phyloP scores from a whole-genome alignment of 2,329 filamentous ascomycete genomes.

The Neoascochyta sp. region DNA sequence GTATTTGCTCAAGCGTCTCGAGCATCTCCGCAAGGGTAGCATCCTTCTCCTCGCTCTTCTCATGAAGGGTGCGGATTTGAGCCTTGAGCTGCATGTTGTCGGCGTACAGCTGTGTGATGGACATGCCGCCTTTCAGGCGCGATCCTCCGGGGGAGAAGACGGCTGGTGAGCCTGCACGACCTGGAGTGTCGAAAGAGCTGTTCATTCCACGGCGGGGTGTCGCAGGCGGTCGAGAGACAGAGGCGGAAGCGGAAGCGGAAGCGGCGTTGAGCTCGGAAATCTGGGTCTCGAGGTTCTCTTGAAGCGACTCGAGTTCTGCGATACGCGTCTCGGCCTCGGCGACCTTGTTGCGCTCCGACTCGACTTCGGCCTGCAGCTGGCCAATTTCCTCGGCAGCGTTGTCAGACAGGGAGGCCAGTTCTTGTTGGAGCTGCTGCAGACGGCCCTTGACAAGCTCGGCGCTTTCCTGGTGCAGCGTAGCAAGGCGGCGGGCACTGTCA shows the following conservation, averaged over 20 bases:
- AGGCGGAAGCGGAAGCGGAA: too few species aligned
- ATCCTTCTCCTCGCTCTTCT: conserved; percentile 69
- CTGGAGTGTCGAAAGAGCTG: conserved; percentile 49
- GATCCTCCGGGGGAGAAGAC: conserved; percentile 54
- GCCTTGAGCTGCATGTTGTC: conserved; percentile 64
- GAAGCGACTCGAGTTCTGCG: conserved; percentile 60
- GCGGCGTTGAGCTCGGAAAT: conserved; percentile 42
- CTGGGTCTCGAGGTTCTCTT: conserved; percentile 59
- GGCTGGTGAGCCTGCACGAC: conserved; percentile 50
- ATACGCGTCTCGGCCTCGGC: conserved; percentile 60
- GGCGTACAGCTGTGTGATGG: conserved; percentile 60
- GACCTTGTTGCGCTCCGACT: conserved; percentile 55
- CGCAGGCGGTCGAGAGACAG: conserved; percentile 44
- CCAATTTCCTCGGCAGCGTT: conserved; percentile 59
- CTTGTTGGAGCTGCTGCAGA: conserved; percentile 64
- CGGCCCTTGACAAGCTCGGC: conserved; percentile 68
- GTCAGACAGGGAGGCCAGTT: conserved; percentile 62
- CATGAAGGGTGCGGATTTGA: conserved; percentile 69
- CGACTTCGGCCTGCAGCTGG: conserved; percentile 48
- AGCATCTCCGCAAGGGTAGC: conserved; percentile 82
- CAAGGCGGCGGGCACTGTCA: conserved; percentile 73
- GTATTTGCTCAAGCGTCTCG: conserved; percentile 75
- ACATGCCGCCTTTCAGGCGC: conserved; percentile 53
- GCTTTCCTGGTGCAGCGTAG: conserved; percentile 75
- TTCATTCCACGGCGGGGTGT: conserved; percentile 54